These are phyloP conservation scores for Peltaster fructicola DNA, from an alignment of 2,329 filamentous ascomycete species.

Conservation along the genomic window DNA sequence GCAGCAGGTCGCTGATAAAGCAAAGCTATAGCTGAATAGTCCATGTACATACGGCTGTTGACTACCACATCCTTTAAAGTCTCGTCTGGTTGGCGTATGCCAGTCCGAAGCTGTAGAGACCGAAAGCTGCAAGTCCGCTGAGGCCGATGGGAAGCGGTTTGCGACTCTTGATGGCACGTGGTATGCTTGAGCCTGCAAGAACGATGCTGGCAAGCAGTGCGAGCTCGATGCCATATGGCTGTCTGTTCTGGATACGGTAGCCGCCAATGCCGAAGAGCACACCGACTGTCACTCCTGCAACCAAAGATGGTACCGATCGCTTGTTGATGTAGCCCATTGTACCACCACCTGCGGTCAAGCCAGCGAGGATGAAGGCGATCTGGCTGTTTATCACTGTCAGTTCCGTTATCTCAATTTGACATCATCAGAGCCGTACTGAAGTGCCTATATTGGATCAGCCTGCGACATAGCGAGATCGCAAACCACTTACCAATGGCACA, in stretches of 20 bases:
- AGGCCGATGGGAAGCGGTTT: conserved; percentile 75
- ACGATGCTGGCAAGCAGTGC: conserved; percentile 77
- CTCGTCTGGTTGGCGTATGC: conserved; percentile 35
- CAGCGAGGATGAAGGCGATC: conserved; percentile 61
- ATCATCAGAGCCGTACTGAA: no score
- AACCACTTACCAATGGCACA: no score
- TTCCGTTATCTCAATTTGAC: no score
- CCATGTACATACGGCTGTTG: not conserved
- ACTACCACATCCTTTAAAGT: no score
- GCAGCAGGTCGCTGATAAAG: conserved; percentile 17
- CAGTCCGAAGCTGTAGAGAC: conserved; percentile 61
- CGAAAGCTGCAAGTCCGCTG: conserved; percentile 62
- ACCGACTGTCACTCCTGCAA: conserved; percentile 71
- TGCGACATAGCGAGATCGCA: no score
- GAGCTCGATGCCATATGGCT: conserved; percentile 72
- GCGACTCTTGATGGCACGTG: conserved; percentile 61
- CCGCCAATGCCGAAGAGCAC: conserved; percentile 62
- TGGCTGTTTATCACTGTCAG: conserved; percentile 7
- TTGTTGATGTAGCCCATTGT: conserved; percentile 74
- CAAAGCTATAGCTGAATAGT: conserved; percentile 8
- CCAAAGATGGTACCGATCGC: conserved; percentile 70
- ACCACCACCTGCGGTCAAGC: conserved; percentile 72
- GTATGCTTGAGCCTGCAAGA: conserved; percentile 68
- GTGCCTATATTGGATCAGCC: no score
- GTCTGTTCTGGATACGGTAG: conserved; percentile 55